Evolutionary conservation across 192 early-diverging fungal species (phyloP).

Genomic region (Entomortierella lignicola): DNA sequence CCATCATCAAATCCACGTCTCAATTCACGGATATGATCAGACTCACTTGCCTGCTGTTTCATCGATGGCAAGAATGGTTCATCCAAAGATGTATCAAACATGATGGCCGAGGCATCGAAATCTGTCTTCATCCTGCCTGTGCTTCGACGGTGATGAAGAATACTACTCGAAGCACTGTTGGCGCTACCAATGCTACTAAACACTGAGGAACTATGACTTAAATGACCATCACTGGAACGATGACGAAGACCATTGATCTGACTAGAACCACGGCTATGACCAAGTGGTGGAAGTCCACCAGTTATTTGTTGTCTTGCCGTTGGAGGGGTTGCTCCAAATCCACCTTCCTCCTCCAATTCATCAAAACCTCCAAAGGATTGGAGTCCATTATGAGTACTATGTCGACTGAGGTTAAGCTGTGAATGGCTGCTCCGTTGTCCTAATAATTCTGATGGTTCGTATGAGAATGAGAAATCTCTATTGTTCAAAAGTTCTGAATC

Average conservation of each 20-base stretch:
- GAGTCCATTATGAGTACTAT: not conserved
- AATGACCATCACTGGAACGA: constrained; percentile 28
- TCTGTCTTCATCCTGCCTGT: constrained; percentile 25
- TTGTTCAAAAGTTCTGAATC: constrained; percentile 51
- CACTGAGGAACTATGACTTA: constrained; percentile 25
- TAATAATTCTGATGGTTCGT: constrained; percentile 39
- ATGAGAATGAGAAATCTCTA: constrained; percentile 45
- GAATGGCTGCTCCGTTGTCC: constrained; percentile 24
- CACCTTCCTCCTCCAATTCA: constrained; percentile 33
- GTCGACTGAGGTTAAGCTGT: constrained; percentile 8
- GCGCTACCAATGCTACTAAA: constrained; percentile 32
- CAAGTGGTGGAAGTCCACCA: not conserved
- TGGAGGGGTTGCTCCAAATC: constrained; percentile 19
- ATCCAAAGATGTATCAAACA: constrained; percentile 9
- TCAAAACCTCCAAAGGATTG: constrained; percentile 23
- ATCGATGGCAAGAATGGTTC: constrained; percentile 10
- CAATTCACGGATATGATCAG: too few species aligned
- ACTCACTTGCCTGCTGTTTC: not conserved
- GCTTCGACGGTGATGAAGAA: constrained; percentile 30
- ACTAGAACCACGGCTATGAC: not conserved
- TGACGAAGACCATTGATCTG: constrained; percentile 26
- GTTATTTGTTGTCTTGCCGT: not conserved
- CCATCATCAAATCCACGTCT: constrained; percentile 45
- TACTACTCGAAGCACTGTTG: constrained; percentile 5
- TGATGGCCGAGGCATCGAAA: not conserved